phyloP scores from a whole-genome alignment of 2,329 filamentous ascomycete genomes.

The Trichoderma sp. region DNA sequence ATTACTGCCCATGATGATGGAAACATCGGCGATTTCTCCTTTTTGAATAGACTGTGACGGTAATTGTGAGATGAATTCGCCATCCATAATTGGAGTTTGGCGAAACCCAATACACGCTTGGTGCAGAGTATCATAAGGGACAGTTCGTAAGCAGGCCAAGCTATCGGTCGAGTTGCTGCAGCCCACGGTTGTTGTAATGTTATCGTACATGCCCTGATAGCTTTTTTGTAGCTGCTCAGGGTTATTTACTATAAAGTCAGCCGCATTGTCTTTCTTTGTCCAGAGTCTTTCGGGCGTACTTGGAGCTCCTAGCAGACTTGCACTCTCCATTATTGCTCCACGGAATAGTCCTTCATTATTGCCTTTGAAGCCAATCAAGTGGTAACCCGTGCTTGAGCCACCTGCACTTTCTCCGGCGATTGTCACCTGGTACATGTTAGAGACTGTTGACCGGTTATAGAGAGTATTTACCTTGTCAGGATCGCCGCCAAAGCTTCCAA shows the following conservation, averaged over 20 bases:
- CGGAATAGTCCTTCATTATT: conserved; percentile 8
- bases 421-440: background rate
- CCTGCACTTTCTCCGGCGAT: conserved; percentile 5
- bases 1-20: background rate
- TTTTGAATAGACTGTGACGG: conserved; percentile 12
- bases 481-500: conserved; percentile 4
- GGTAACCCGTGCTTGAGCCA: conserved; percentile 15
- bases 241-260: background rate
- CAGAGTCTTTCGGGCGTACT: background rate
- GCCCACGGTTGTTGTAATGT: conserved; percentile 10
- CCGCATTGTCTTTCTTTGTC: background rate
- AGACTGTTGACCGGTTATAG: background rate
- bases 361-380: conserved; percentile 12
- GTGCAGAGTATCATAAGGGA: background rate
- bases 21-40: conserved; percentile 7
- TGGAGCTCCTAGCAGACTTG: conserved; percentile 11
- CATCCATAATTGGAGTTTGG: conserved; percentile 9
- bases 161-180: background rate
- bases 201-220: conserved; percentile 19
- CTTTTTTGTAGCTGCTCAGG: background rate
- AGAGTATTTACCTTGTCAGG: conserved; percentile 1
- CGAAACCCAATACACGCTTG: conserved; percentile 3
- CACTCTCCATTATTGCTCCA: conserved; percentile 12
- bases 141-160: background rate
- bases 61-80: conserved; percentile 13